These are phyloP conservation scores for Naganishia liquefaciens DNA, from an alignment of 1,284 basidiomycete genomes.

Conservation along the genomic window DNA sequence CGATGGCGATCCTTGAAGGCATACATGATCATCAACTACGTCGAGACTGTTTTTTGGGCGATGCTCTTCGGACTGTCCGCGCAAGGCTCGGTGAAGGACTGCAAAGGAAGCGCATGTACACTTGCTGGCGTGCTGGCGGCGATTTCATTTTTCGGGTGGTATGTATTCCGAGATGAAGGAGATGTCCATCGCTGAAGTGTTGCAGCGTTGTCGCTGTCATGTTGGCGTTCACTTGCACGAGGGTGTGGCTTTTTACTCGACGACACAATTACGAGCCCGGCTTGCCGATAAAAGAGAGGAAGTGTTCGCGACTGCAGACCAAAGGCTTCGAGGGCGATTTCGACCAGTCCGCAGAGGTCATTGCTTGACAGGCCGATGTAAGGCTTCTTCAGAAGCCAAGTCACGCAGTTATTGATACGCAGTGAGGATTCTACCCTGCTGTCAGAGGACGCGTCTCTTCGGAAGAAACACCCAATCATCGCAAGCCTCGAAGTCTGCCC, in stretches of 20 bases:
- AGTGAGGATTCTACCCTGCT: too few species aligned
- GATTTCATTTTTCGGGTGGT: conserved; percentile 6
- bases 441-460: background rate
- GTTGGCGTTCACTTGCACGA: conserved; percentile 1
- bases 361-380: too few species aligned
- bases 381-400: too few species aligned
- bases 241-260: conserved; percentile 5
- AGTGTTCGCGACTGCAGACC: background rate
- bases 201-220: background rate
- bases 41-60: conserved; percentile 14
- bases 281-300: background rate
- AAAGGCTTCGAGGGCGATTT: background rate
- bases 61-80: conserved; percentile 11
- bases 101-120: conserved; percentile 9
- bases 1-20: conserved; percentile 11
- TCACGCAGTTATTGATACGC: too few species aligned
- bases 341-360: too few species aligned
- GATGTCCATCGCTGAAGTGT: background rate
- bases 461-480: conserved; percentile 9
- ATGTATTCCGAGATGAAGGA: background rate
- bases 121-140: conserved; percentile 7
- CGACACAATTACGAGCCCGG: conserved; percentile 8
- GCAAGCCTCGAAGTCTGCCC: conserved; percentile 20
- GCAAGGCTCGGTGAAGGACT: background rate
- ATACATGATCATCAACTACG: conserved; percentile 13